Base-by-base conservation (phyloP, 108 stramenopile species). In the Stephanodiscus minutulus region DNA sequence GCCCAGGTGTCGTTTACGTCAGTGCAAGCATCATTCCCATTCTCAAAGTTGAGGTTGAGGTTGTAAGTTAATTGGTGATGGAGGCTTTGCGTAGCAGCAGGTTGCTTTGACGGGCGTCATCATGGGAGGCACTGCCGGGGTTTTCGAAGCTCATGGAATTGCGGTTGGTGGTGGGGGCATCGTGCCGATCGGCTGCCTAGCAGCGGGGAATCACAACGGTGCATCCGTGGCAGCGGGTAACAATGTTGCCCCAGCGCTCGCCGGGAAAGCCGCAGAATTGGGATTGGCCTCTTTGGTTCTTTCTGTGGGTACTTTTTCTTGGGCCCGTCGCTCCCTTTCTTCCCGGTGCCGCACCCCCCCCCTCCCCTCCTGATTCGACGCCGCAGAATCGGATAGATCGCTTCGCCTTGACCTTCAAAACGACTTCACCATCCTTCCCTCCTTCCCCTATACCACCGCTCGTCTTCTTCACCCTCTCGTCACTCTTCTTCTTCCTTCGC, bases 401-500 rank as follows among this genome's bases (percentile, higher is more conserved):
- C 28, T 65, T 65, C 18, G 64, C 27, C 64, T 49, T 52, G 64
- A 17, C 49, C 29, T 7, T 5, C 47, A 28, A 1, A 33, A 27
- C 48, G 50, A 10, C 18, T 27, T 47, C 33, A 27, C 25, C 50
- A 33, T 15, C 44, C 25, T 44, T 31, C 25, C 4, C 63, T 27
- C 37, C 29, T 0, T 39, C 63, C 39, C 2, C 47, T 17, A 60
- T 57, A 9, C 37, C 56, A 36, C 6, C 61, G 36, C n/a, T n/a
- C 37, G 15, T 60, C 58, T 74, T 47, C 46, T 24, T 35, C 46
- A 27, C 57, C 24, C n/a, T 54, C 31, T 56, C 35, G 27, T 68
- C 55, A 8, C 35, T n/a, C 20, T 54, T 78, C 46, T 72, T 75
- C 56, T 39, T 64, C 54, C 27, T 68, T 56, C 13, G 48, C 62